These are phyloP conservation scores for Tolypocladium tundrense DNA, from an alignment of 2,329 filamentous ascomycete genomes.

Conservation along the genomic window DNA sequence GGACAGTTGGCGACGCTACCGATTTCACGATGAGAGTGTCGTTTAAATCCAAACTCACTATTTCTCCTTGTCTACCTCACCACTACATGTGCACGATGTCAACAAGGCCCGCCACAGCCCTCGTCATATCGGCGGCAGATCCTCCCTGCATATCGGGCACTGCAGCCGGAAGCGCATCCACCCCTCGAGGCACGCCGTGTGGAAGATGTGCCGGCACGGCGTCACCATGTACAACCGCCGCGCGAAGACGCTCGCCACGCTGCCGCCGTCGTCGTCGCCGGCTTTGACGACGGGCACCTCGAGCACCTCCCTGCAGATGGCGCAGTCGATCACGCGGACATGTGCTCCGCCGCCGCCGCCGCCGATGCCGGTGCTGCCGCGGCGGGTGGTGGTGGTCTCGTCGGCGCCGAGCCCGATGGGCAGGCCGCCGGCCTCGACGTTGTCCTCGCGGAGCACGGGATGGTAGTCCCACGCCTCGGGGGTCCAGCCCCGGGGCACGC, in stretches of 20 bases:
- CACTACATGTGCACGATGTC: background rate
- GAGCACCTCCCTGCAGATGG: conserved; percentile 86
- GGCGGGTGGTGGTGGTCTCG: conserved; percentile 11
- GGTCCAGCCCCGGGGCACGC: conserved; percentile 58
- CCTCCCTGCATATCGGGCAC: conserved; percentile 91
- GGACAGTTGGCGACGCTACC: background rate
- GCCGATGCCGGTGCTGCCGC: background rate
- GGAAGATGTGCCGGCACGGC: conserved; percentile 92
- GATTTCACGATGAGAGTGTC: background rate
- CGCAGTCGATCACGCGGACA: conserved; percentile 66
- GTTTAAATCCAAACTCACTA: background rate
- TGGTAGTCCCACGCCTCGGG: conserved; percentile 92
- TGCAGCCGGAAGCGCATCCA: conserved; percentile 93
- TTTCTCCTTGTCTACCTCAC: background rate
- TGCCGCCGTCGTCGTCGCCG: conserved; percentile 42
- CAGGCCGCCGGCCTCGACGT: conserved; percentile 65
- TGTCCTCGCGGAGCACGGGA: conserved; percentile 74
- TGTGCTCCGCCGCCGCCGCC: conserved; percentile 6
- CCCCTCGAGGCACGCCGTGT: conserved; percentile 80
- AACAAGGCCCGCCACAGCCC: background rate
- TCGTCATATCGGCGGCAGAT: conserved; percentile 66
- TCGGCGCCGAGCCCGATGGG: conserved; percentile 58
- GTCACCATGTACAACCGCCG: conserved; percentile 92
- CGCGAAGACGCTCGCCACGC: conserved; percentile 61
- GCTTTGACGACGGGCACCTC: conserved; percentile 73